These are phyloP conservation scores for Isochrysis galbana DNA, from an alignment of 78 protist genomes.

Conservation along the genomic window DNA sequence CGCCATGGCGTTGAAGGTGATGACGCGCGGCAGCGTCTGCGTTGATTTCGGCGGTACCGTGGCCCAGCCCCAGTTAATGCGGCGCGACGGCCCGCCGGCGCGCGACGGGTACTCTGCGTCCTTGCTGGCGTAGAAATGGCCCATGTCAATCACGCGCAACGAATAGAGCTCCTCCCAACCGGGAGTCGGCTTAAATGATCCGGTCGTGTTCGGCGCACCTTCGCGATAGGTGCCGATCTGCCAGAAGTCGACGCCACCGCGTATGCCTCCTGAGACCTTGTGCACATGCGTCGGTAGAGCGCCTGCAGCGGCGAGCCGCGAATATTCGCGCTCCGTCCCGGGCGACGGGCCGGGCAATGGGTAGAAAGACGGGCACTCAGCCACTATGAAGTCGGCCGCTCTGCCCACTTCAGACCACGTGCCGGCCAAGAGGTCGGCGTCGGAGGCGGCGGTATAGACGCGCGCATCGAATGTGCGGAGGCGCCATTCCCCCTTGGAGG, in stretches of 20 bases:
- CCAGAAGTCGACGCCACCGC: conserved; percentile 10
- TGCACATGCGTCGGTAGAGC: conserved; percentile 8
- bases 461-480: neutral
- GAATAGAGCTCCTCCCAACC: neutral
- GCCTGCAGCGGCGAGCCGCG: neutral
- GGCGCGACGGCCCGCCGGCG: neutral
- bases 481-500: conserved; percentile 12
- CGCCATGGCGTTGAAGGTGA: neutral
- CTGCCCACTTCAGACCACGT: neutral
- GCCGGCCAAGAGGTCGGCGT: neutral
- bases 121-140: neutral
- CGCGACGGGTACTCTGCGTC: neutral
- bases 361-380: neutral
- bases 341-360: neutral
- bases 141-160: neutral
- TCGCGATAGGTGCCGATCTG: neutral
- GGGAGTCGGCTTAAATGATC: neutral
- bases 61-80: conserved; percentile 22
- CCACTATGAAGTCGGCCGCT: neutral
- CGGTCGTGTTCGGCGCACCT: neutral
- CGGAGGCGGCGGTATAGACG: neutral
- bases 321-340: no score
- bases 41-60: neutral
- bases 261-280: no score
- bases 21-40: neutral